phyloP scores from a whole-genome alignment of 176 grass and related monocot genomes.

The Typha latifolia region DNA sequence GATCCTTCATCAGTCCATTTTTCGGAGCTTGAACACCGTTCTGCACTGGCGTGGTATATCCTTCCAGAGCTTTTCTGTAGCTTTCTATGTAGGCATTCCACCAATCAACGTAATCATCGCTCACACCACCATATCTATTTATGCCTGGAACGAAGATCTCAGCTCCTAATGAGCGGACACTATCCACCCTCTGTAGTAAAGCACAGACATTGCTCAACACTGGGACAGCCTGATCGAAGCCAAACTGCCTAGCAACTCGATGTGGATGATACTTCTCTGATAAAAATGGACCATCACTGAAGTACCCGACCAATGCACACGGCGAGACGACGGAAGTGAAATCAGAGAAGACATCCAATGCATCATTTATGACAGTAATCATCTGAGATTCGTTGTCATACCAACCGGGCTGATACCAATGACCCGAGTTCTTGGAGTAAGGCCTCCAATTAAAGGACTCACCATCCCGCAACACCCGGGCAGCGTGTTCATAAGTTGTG shows the following conservation, averaged over 20 bases:
- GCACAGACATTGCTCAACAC: neutral
- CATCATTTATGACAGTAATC: slow-evolving; percentile 20
- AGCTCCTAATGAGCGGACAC: neutral
- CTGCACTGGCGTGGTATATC: neutral
- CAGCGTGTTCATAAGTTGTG: slow-evolving; percentile 12
- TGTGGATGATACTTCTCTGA: slow-evolving; percentile 40
- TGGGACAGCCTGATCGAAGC: slow-evolving; percentile 49
- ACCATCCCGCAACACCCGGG: slow-evolving; percentile 24
- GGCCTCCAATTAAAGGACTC: slow-evolving; percentile 39
- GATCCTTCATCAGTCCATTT: no score
- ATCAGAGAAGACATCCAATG: slow-evolving; percentile 31
- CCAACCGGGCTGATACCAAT: slow-evolving; percentile 38
- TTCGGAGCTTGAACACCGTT: no score
- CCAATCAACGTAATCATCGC: slow-evolving; percentile 34
- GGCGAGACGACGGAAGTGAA: slow-evolving; percentile 33
- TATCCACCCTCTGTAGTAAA: neutral
- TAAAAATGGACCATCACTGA: slow-evolving; percentile 18
- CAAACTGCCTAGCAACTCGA: slow-evolving; percentile 47
- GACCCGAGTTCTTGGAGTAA: slow-evolving; percentile 24
- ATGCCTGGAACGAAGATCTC: slow-evolving; percentile 31
- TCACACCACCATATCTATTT: slow-evolving; percentile 29
- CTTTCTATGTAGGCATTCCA: slow-evolving; percentile 14
- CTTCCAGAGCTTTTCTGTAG: slow-evolving; percentile 9
- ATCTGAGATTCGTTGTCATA: slow-evolving; percentile 19
- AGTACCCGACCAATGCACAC: slow-evolving; percentile 21